Conservation (phyloP, 2,329 filamentous ascomycete genomes). For the Penicillium sp. region DNA sequence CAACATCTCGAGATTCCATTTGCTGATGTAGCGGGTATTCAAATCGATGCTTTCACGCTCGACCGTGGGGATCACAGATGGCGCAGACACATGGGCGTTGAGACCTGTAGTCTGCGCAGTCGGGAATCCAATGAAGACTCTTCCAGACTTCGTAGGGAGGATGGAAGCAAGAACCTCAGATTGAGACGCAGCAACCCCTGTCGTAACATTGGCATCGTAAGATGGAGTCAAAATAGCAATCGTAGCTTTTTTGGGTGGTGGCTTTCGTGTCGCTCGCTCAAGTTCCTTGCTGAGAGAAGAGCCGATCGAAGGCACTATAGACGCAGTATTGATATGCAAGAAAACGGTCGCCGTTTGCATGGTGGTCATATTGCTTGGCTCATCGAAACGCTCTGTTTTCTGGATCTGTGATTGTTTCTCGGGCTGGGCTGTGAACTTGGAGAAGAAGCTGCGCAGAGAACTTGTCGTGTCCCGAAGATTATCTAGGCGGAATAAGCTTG, state of each 20-base stretch:
- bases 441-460: constrained; percentile 76
- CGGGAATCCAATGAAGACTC: constrained; percentile 95
- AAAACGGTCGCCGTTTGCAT: constrained; percentile 77
- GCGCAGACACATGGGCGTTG: constrained; percentile 90
- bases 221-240: constrained; percentile 88
- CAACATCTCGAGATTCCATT: constrained; percentile 93
- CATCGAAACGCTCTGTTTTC: constrained; percentile 58
- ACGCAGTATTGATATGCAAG: constrained; percentile 80
- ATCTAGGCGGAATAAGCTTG: constrained; percentile 36
- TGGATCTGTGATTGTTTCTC: constrained; percentile 41
- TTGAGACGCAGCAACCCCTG: constrained; percentile 51
- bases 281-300: constrained; percentile 76
- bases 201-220: constrained; percentile 74
- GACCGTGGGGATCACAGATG: constrained; percentile 93
- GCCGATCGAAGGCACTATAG: constrained; percentile 72
- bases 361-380: constrained; percentile 70
- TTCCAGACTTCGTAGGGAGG: constrained; percentile 80
- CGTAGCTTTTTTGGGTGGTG: constrained; percentile 81
- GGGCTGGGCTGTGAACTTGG: constrained; percentile 64
- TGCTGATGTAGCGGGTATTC: constrained; percentile 90
- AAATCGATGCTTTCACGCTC: constrained; percentile 96
- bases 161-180: constrained; percentile 85
- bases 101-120: constrained; percentile 96
- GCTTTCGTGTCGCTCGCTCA: constrained; percentile 94
- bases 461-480: constrained; percentile 48